phyloP scores from a whole-genome alignment of 768 basidiomycete genomes.

The Trichaptum fuscoviolaceum region DNA sequence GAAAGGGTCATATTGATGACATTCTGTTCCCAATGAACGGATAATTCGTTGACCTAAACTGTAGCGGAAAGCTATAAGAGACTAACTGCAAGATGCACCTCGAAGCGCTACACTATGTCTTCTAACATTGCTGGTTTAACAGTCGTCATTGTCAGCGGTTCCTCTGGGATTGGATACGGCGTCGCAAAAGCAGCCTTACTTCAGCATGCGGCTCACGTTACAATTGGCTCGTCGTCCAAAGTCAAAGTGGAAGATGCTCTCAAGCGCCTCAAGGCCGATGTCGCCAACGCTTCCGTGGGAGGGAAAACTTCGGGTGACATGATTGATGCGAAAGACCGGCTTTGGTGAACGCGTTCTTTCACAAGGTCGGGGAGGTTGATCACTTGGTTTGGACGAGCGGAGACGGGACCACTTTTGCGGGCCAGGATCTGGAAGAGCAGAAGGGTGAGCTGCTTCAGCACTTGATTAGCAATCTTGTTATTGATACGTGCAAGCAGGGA shows the following conservation, averaged over 20 bases:
- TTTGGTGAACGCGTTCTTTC: constrained; percentile 6
- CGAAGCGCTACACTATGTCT: neutral
- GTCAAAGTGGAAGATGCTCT: constrained; percentile 8
- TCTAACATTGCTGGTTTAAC: constrained; percentile 6
- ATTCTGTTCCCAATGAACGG: no score
- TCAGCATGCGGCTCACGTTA: constrained; percentile 7
- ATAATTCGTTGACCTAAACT: no score
- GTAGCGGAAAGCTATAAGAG: no score
- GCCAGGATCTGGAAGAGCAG: neutral
- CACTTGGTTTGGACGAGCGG: constrained; percentile 14
- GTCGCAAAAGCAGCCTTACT: constrained; percentile 9
- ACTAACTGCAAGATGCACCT: neutral
- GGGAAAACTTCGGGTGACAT: constrained; percentile 6
- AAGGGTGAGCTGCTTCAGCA: neutral
- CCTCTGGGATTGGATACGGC: constrained; percentile 12
- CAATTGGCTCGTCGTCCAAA: constrained; percentile 8
- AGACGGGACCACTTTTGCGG: neutral
- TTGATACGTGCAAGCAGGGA: neutral
- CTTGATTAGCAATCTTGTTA: neutral
- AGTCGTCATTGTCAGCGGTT: constrained; percentile 11
- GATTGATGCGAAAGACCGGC: constrained; percentile 7
- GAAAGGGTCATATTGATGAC: no score
- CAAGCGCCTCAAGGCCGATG: neutral
- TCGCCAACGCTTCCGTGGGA: neutral
- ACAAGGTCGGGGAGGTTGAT: constrained; percentile 10